phyloP scores from a whole-genome alignment of 2,329 filamentous ascomycete genomes.

The Exserohilum rostratum region DNA sequence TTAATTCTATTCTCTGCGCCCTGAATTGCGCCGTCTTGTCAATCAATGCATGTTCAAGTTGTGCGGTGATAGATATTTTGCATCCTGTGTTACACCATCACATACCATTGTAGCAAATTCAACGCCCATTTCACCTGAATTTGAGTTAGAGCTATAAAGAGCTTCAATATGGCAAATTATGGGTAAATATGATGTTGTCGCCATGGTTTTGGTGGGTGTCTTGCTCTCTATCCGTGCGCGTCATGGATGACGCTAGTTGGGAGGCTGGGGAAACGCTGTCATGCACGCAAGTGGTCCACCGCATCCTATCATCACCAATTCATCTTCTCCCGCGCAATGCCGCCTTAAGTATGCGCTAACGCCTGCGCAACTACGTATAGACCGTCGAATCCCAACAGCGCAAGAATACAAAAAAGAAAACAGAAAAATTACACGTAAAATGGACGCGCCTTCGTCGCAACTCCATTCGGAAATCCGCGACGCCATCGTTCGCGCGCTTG shows the following conservation, averaged over 20 bases:
- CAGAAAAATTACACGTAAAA: slow-evolving; percentile 10
- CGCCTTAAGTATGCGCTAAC: slow-evolving; percentile 21
- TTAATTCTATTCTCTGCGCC: slow-evolving; percentile 1
- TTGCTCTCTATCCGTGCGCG: slow-evolving; percentile 15
- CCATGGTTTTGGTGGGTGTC: not conserved
- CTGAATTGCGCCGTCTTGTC: not conserved
- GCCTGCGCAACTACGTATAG: slow-evolving; percentile 4
- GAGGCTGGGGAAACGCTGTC: not conserved
- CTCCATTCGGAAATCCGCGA: slow-evolving; percentile 52
- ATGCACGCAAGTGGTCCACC: slow-evolving; percentile 6
- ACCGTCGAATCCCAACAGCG: not conserved
- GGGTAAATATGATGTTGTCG: not conserved
- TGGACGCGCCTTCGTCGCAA: slow-evolving; percentile 48
- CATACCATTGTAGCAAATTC: too few species aligned
- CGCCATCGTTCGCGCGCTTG: slow-evolving; percentile 48
- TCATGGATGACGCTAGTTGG: slow-evolving; percentile 4
- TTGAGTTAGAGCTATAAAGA: too few species aligned
- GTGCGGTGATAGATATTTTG: not conserved
- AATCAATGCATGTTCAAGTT: not conserved
- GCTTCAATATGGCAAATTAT: too few species aligned
- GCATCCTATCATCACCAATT: slow-evolving; percentile 2
- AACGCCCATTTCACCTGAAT: too few species aligned
- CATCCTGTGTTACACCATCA: not conserved
- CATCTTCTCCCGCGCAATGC: slow-evolving; percentile 22
- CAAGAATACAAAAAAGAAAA: not conserved